Percentiles rank a stretch among this genome's conserved stretches.
Conservation (phyloP, 768 basidiomycete species). For the Phlegmacium glaucopus region DNA sequence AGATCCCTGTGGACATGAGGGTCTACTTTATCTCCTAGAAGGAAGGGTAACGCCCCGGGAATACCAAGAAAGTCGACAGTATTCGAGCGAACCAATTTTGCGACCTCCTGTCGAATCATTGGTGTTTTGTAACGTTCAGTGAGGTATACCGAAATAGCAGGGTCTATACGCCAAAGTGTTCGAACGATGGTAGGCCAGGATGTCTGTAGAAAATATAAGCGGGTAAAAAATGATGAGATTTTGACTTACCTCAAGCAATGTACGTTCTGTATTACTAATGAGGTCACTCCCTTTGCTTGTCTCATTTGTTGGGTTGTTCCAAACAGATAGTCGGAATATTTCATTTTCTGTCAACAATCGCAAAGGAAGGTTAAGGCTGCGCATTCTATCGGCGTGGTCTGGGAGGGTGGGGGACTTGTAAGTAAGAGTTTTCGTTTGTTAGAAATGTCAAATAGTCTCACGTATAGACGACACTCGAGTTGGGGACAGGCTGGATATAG, state of each 20-base stretch:
- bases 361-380: slow-evolving; percentile 70
- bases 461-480: slow-evolving; percentile 42
- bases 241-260: slow-evolving; percentile 55
- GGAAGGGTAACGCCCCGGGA: slow-evolving; percentile 77
- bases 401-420: slow-evolving; percentile 6
- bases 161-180: slow-evolving; percentile 78
- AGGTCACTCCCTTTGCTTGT: slow-evolving; percentile 63
- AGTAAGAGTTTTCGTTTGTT: neutral
- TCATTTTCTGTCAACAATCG: slow-evolving; percentile 88
- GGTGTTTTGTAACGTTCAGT: slow-evolving; percentile 84
- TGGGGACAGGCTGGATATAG: slow-evolving; percentile 61
- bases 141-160: slow-evolving; percentile 79
- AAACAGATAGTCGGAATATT: slow-evolving; percentile 79
- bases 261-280: slow-evolving; percentile 46
- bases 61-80: slow-evolving; percentile 67
- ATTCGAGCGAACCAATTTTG: slow-evolving; percentile 67
- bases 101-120: slow-evolving; percentile 67
- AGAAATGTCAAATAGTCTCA: slow-evolving; percentile 21
- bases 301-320: slow-evolving; percentile 87
- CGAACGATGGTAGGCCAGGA: slow-evolving; percentile 68
- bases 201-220: slow-evolving; percentile 30
- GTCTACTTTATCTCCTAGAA: slow-evolving; percentile 74
- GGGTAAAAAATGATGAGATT: neutral
- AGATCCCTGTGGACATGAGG: slow-evolving; percentile 58
- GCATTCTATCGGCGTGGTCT: slow-evolving; percentile 62